Evolutionary conservation across 805 yeast genomes (phyloP), one percentile per base, ranked within the genome.

Genomic region (Pichia exigua): DNA sequence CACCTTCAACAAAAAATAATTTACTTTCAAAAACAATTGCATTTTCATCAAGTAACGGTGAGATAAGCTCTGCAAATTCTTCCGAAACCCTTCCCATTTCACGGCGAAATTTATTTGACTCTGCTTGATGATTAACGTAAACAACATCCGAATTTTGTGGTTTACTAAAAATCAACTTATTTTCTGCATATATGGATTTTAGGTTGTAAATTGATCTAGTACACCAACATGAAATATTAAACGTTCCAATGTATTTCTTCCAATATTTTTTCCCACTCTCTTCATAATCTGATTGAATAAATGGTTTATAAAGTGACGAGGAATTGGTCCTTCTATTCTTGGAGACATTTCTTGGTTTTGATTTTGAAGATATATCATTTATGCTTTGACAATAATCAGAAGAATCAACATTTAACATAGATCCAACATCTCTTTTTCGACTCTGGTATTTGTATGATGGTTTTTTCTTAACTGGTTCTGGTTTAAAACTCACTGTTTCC

Each of bases 41-140:
- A 9, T 73, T 71, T 11, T 77, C 65, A 49, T 79, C 86, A 2
- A 87, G 50, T 32, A 90, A 70, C 0, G 95, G 89, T 4, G 83
- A 76, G 11, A 91, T 62, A 12, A 83, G 75, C 6, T 76, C 67
- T 0, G 95, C 89, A 30, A 80, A 71, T 47, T 80, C 85, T 56
- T 84, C 90, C 0, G 87, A 83, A 1, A 87, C 63, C 57, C 96
- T 76, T 0, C 94, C 97, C 30, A 91, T 71, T 62, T 87, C 96
- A 53, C 85, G 57, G 15, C 65, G 64, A n/a, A 48, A 49, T 11
- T 43, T 38, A 13, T 49, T 46, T 22, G 56, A 55, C 9, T 45
- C 44, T 7, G 56, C 45, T 30, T 61, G 65, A 22, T 50, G 50
- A 20, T 54, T 57, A 8, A 68, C 54, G 44, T 65, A 65, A 5